Evolutionary conservation across 805 yeast species (phyloP), one percentile per base, ranked within the genome.

Genomic region (Candida methanosorbosa): DNA sequence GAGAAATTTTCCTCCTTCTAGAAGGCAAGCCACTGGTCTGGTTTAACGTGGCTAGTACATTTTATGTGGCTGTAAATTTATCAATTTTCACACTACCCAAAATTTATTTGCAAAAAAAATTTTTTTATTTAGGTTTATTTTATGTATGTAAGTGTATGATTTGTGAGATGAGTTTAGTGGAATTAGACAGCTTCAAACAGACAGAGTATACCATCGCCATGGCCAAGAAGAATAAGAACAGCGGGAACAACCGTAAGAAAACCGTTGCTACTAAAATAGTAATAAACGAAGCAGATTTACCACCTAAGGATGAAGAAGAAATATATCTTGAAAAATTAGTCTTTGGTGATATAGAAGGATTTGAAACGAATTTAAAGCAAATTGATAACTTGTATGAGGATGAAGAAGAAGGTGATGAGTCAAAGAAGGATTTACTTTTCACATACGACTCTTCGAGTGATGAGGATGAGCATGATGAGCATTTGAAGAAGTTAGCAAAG

Each of bases 221-320:
- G 30, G 30, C 30, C 7, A 28, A 18, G 16, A 28, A 18, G 23
- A 12, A 22, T 4, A 28, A 28, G 11, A 14, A 28, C 16, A 16
- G 9, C 4, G 13, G n/a, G 12, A 25, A n/a, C 4, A 8, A 25
- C 5, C 15, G 9, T 8, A 16, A 13, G 12, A 23, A 27, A 15
- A 7, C 17, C 12, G 7, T 18, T 7, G n/a, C 30, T 9, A 18
- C 6, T 4, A 18, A 20, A 14, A n/a, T n/a, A n/a, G n/a, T n/a
- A n/a, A n/a, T n/a, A 9, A 21, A 21, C 11, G 23, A 21, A 18
- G 17, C 9, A 18, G 30, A 28, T 28, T n/a, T 70, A 24, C 81
- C 86, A 13, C 81, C 81, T 22, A 90, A 92, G 46, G 94, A 84
- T 54, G 80, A 73, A 34, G 96, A 86, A 54, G 98, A 92, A 57